These are phyloP conservation scores for Mycena galericulata DNA, from an alignment of 768 basidiomycete species.

Conservation along the genomic window DNA sequence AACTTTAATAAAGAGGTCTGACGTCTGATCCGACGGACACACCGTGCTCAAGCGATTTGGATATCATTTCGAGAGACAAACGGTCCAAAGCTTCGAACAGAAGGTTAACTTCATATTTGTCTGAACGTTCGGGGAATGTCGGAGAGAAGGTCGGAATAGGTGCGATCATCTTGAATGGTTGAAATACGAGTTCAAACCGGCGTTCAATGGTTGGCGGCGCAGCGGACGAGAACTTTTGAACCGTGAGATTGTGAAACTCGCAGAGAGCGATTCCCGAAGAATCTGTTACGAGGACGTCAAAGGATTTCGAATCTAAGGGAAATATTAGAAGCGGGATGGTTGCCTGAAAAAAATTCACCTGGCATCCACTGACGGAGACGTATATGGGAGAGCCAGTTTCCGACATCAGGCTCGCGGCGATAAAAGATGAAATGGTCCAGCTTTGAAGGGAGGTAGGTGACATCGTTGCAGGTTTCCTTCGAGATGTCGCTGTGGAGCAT, in stretches of 20 bases:
- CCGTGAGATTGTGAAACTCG: background rate
- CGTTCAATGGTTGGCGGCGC: background rate
- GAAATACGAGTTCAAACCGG: background rate
- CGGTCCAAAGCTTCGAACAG: too few relatives aligned
- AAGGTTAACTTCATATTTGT: too few relatives aligned
- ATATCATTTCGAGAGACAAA: too few relatives aligned
- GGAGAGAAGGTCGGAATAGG: background rate
- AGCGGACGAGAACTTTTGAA: background rate
- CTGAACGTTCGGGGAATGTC: background rate
- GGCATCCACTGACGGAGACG: slow-evolving; percentile 3
- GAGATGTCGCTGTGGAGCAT: slow-evolving; percentile 8
- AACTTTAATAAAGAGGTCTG: too few relatives aligned
- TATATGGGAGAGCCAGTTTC: slow-evolving; percentile 22
- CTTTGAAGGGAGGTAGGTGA: slow-evolving; percentile 15
- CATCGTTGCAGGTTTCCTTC: background rate
- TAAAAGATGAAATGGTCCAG: slow-evolving; percentile 13
- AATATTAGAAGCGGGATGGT: background rate
- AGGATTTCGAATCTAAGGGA: slow-evolving; percentile 1
- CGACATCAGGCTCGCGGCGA: background rate
- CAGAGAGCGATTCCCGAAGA: background rate
- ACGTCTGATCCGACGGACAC: too few relatives aligned
- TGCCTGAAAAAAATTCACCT: background rate
- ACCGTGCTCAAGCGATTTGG: too few relatives aligned
- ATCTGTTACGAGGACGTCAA: slow-evolving; percentile 17
- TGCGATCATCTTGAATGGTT: too few relatives aligned